Evolutionary conservation across 495 filamentous ascomycete genomes (phyloP), one percentile per base, ranked within the genome.

Genomic region (Penicillium antarcticum): DNA sequence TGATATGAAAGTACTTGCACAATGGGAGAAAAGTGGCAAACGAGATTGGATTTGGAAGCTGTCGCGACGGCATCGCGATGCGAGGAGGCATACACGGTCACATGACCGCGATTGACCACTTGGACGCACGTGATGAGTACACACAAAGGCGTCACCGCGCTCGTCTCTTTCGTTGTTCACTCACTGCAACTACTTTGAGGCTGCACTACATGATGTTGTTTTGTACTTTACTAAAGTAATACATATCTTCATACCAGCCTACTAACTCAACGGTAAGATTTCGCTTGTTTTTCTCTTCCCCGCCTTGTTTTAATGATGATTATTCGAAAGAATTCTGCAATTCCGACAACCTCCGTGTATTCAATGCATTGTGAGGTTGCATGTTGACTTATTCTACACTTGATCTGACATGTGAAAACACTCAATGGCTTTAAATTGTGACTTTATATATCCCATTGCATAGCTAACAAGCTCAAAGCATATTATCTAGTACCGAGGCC

Each of bases 311-410:
- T 17, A 65, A 46, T 60, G 50, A 71, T 77, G 77, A 81, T 73
- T 69, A 74, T 51, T 58, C 52, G 63, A 52, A 76, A 73, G 76
- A 80, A 70, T 80, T 81, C 78, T 81, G 77, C 78, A 80, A 80
- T 79, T 53, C 75, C 44, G 75, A 81, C 70, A 76, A 64, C 72
- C 74, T 73, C 74, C 72, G 46, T 26, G 39, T 47, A 52, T 65
- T 43, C 16, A 43, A 36, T 41, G 38, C 38, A 38, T 44, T 23
- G 67, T 71, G 75, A 73, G 74, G 70, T 69, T 73, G 70, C 39
- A 55, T 71, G 78, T 76, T 71, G 78, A 80, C 69, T 59, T 55
- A 29, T 67, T 74, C 74, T 80, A 80, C 78, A 80, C 76, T 80
- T 79, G 76, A 80, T 69, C 78, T 80, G 77, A 80, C 55, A 37